A percentile compares a stretch with the other conserved stretches of the same genome.
Evolutionary conservation across 495 filamentous ascomycete genomes (phyloP).

Genomic region (Penicillium steckii): DNA sequence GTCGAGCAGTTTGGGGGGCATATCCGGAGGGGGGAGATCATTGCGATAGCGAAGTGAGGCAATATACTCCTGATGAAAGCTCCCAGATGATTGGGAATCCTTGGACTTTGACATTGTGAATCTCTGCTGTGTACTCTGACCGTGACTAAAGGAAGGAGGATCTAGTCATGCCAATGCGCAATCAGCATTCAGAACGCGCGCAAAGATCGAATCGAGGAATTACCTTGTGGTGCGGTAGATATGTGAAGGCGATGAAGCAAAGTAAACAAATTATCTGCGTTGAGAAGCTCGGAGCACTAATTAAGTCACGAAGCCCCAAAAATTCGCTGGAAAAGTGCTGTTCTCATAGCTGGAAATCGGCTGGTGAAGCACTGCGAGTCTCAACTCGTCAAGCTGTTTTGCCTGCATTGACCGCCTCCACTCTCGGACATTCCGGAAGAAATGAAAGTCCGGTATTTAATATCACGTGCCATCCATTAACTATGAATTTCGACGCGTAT

Average conservation of each 20-base stretch:
- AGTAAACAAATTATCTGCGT: not conserved
- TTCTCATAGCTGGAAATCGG: not conserved
- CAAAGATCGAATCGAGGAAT: not conserved
- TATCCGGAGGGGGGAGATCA: conserved; percentile 86
- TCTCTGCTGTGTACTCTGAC: not conserved
- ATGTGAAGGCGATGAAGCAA: not conserved
- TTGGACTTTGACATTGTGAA: conserved; percentile 36
- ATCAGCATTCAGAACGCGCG: not conserved
- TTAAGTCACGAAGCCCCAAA: not conserved
- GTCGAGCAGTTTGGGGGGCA: conserved; percentile 92
- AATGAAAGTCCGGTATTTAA: not conserved
- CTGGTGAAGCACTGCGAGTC: not conserved
- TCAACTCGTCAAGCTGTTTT: not conserved
- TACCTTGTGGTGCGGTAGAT: not conserved
- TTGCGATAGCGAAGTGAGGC: conserved; percentile 93
- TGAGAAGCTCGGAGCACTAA: not conserved
- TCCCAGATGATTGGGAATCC: conserved; percentile 51
- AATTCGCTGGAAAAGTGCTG: not conserved
- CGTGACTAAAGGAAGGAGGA: not conserved
- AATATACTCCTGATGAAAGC: conserved; percentile 92
- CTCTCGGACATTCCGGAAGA: not conserved
- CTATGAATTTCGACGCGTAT: not conserved
- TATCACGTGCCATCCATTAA: not conserved
- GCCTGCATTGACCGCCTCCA: not conserved
- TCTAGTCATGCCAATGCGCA: not conserved